These are phyloP conservation scores for Arachis stenosperma DNA, from an alignment of 306 rosid genomes.

Conservation along the genomic window DNA sequence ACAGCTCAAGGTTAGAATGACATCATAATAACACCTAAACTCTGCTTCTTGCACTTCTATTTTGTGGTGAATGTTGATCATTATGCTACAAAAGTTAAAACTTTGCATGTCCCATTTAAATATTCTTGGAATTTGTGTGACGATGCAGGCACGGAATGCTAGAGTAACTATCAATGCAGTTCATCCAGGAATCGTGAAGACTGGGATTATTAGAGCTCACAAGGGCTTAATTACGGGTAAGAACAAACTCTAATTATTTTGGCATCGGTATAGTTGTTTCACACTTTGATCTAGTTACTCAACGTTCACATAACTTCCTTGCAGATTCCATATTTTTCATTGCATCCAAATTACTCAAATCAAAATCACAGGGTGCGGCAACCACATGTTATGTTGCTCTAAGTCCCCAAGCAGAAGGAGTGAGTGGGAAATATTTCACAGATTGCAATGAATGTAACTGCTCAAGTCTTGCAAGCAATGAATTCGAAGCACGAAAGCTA, in stretches of 20 bases:
- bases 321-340: slow-evolving; percentile 90
- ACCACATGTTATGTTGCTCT: slow-evolving; percentile 89
- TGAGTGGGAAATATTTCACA: slow-evolving; percentile 76
- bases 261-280: not conserved
- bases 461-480: slow-evolving; percentile 80
- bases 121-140: slow-evolving; percentile 13
- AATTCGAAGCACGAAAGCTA: slow-evolving; percentile 70
- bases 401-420: slow-evolving; percentile 68
- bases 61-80: not conserved
- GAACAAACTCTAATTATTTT: slow-evolving; percentile 18
- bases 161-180: slow-evolving; percentile 85
- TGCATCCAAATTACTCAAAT: slow-evolving; percentile 82
- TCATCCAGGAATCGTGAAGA: slow-evolving; percentile 93
- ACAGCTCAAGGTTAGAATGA: slow-evolving; percentile 71
- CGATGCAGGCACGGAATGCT: slow-evolving; percentile 73
- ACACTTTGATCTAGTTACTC: slow-evolving; percentile 1
- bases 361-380: slow-evolving; percentile 90
- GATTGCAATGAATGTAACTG: slow-evolving; percentile 84
- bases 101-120: not conserved
- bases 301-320: not conserved
- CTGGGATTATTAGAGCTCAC: slow-evolving; percentile 82
- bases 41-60: not conserved
- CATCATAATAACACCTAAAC: not conserved
- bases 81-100: slow-evolving; percentile 1
- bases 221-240: slow-evolving; percentile 76